phyloP scores from a whole-genome alignment of 2,329 filamentous ascomycete genomes.

The Cercospora sojina region DNA sequence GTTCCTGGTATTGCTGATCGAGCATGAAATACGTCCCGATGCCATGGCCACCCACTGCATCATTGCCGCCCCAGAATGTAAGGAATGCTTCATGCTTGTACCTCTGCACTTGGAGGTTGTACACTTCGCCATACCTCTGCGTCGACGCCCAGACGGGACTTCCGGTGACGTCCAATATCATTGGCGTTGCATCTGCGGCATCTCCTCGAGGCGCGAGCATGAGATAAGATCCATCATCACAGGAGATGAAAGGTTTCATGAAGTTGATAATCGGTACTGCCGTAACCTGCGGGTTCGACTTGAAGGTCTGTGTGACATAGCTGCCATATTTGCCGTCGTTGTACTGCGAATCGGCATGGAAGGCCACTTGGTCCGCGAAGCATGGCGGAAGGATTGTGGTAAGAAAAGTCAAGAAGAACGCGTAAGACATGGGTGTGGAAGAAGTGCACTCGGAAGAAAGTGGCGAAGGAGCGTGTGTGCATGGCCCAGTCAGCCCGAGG shows the following conservation, averaged over 20 bases:
- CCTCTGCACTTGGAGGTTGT: slow-evolving; percentile 49
- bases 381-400: not conserved
- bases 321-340: slow-evolving; percentile 40
- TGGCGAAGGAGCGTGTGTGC: not conserved
- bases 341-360: slow-evolving; percentile 31
- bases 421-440: not conserved
- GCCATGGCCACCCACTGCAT: slow-evolving; percentile 50
- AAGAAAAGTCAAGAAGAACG: not conserved
- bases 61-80: slow-evolving; percentile 52
- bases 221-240: slow-evolving; percentile 35
- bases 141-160: slow-evolving; percentile 22
- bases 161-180: slow-evolving; percentile 23
- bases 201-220: slow-evolving; percentile 32
- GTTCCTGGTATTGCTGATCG: slow-evolving; percentile 33
- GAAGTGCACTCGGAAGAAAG: not conserved
- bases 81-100: slow-evolving; percentile 49
- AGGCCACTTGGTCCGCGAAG: slow-evolving; percentile 23
- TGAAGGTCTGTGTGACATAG: slow-evolving; percentile 40
- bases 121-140: slow-evolving; percentile 40
- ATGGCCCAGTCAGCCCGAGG: not conserved
- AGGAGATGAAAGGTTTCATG: slow-evolving; percentile 34
- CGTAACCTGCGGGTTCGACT: slow-evolving; percentile 37
- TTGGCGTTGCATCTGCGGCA: slow-evolving; percentile 18
- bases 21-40: slow-evolving; percentile 50
- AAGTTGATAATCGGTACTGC: slow-evolving; percentile 35